Conservation (phyloP, 768 basidiomycete genomes). For the Pulveroboletus sp. region DNA sequence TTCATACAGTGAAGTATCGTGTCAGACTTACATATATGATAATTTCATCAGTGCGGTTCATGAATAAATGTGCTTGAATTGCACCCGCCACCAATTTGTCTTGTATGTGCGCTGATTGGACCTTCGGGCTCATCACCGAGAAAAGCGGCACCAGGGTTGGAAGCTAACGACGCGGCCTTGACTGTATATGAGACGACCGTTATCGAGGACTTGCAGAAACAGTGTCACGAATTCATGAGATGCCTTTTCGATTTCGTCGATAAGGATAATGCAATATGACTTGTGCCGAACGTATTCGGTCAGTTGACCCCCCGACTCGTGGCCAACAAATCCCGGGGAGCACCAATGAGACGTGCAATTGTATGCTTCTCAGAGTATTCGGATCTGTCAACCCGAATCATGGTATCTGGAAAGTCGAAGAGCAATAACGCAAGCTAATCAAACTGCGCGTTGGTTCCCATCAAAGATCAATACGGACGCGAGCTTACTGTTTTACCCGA, state of each 20-base stretch:
- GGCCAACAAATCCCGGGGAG: constrained; percentile 86
- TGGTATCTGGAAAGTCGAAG: constrained; percentile 87
- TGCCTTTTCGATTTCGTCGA: constrained; percentile 91
- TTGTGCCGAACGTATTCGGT: constrained; percentile 92
- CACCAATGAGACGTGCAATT: constrained; percentile 63
- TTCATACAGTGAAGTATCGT: background rate
- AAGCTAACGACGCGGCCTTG: constrained; percentile 89
- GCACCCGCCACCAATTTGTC: constrained; percentile 66
- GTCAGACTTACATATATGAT: constrained; percentile 54
- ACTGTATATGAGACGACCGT: constrained; percentile 87
- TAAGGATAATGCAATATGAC: constrained; percentile 81
- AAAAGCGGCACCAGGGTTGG: constrained; percentile 79
- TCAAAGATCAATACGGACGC: background rate
- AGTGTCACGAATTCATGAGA: constrained; percentile 69
- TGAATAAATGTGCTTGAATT: constrained; percentile 80
- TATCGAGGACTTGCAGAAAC: constrained; percentile 84
- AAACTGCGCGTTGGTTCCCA: background rate
- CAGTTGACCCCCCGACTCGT: constrained; percentile 85
- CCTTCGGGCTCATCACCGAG: constrained; percentile 69
- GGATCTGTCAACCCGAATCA: constrained; percentile 90
- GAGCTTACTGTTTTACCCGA: constrained; percentile 78
- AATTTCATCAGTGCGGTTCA: constrained; percentile 86
- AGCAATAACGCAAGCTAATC: constrained; percentile 76
- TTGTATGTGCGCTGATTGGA: constrained; percentile 55
- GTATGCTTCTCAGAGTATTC: constrained; percentile 88